Percentiles rank a stretch among this genome's conserved stretches.
Conservation (phyloP, 108 stramenopile genomes). For the Aurantiochytrium sp. region DNA sequence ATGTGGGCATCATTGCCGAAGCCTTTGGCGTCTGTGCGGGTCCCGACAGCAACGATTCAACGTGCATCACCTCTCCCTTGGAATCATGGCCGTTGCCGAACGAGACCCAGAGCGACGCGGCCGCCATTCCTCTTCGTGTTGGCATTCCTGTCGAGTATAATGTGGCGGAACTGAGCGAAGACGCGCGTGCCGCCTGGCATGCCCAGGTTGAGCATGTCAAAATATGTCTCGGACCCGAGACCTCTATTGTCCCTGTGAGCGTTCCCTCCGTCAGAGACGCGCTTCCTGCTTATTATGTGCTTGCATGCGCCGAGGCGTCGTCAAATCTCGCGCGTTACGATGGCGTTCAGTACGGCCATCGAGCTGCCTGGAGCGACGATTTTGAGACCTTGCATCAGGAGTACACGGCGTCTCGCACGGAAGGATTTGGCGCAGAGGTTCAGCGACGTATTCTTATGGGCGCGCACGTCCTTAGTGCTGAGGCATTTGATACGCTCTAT, state of each 20-base stretch:
- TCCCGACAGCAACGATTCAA: constrained; percentile 27
- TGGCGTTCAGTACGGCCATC: constrained; percentile 77
- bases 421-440: constrained; percentile 33
- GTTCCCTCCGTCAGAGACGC: constrained; percentile 30
- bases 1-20: constrained; percentile 10
- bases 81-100: no score
- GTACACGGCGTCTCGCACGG: neutral
- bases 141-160: constrained; percentile 72
- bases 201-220: neutral
- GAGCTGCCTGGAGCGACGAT: constrained; percentile 20
- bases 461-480: constrained; percentile 29
- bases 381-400: neutral
- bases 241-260: neutral
- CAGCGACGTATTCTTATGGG: constrained; percentile 39
- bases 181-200: neutral
- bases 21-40: constrained; percentile 17
- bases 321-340: constrained; percentile 92
- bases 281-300: constrained; percentile 83
- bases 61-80: neutral
- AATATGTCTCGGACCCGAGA: neutral
- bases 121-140: constrained; percentile 56
- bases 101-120: neutral
- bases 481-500: constrained; percentile 37
- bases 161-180: constrained; percentile 58
- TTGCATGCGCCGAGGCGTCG: constrained; percentile 89